phyloP scores from a whole-genome alignment of 2,329 filamentous ascomycete species.

The Malbranchea zuffiana region DNA sequence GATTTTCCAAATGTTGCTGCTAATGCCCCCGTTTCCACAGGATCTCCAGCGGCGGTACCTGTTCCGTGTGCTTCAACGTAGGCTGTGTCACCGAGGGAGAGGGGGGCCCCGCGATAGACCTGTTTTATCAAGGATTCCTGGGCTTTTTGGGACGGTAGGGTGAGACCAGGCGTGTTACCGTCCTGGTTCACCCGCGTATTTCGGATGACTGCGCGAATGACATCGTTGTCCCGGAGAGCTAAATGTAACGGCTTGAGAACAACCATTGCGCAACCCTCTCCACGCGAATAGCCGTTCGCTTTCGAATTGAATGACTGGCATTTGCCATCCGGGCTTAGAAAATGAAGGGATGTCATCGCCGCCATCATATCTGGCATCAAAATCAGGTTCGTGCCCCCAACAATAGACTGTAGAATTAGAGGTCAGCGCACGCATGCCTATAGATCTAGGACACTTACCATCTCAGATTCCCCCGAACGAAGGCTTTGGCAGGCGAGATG shows the following conservation, averaged over 20 bases:
- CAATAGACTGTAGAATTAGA: constrained; percentile 13
- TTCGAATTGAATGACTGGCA: constrained; percentile 26
- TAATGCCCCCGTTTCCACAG: constrained; percentile 16
- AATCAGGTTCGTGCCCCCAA: constrained; percentile 19
- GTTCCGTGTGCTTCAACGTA: constrained; percentile 24
- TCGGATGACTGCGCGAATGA: constrained; percentile 24
- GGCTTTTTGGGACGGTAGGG: constrained; percentile 16
- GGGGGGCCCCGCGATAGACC: constrained; percentile 23
- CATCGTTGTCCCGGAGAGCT: constrained; percentile 23
- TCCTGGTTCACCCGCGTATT: constrained; percentile 19
- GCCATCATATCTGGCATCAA: constrained; percentile 13
- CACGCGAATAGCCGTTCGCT: constrained; percentile 36
- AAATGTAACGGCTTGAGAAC: constrained; percentile 22
- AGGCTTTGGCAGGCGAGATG: constrained; percentile 18
- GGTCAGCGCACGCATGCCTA: too few relatives aligned
- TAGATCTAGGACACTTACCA: constrained; percentile 13
- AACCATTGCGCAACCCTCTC: constrained; percentile 24
- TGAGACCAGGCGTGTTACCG: constrained; percentile 18
- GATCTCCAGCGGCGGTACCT: constrained; percentile 25
- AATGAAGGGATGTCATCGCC: constrained; percentile 14
- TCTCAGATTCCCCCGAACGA: constrained; percentile 15
- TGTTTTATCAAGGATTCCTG: constrained; percentile 20
- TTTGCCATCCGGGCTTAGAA: constrained; percentile 19
- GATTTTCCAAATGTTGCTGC: constrained; percentile 11
- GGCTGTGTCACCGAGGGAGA: constrained; percentile 11